Percentiles rank a stretch among this genome's conserved stretches.
phyloP scores from a whole-genome alignment of 345 rosid genomes.

The Mangifera indica region DNA sequence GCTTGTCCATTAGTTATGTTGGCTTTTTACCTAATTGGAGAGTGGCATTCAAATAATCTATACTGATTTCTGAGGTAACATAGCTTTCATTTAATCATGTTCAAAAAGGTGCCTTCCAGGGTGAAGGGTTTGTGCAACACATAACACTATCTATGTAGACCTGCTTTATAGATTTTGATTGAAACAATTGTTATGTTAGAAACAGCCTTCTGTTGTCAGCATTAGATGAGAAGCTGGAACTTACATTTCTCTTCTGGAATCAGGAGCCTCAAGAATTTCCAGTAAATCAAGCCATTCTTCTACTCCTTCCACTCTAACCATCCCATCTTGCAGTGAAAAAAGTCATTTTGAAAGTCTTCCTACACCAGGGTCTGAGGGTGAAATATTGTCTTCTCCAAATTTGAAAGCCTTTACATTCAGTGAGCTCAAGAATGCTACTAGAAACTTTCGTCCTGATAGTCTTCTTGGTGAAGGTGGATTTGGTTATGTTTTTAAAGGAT shows the following conservation, averaged over 20 bases:
- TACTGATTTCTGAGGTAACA: background rate
- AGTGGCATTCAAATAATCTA: background rate
- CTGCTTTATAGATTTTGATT: conserved; percentile 1
- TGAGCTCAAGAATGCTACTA: conserved; percentile 82
- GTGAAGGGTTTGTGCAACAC: background rate
- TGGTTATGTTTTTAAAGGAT: conserved; percentile 92
- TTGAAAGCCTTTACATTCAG: conserved; percentile 74
- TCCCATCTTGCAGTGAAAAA: conserved; percentile 55
- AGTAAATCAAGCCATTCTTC: conserved; percentile 75
- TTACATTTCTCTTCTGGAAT: conserved; percentile 27
- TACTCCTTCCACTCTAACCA: conserved; percentile 57
- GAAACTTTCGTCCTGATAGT: conserved; percentile 87
- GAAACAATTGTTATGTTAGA: background rate
- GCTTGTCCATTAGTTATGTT: background rate
- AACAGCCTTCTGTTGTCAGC: background rate
- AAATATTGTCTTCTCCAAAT: conserved; percentile 80
- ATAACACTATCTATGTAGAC: background rate
- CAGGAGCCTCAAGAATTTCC: conserved; percentile 59
- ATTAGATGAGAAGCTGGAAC: background rate
- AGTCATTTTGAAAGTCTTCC: conserved; percentile 57
- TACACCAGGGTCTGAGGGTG: conserved; percentile 88
- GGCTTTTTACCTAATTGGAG: background rate
- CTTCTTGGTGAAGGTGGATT: conserved; percentile 98
- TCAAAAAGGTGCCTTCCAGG: no score
- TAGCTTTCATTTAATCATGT: no score